Base-by-base conservation (phyloP, 2,329 filamentous ascomycete genomes). In the Diaporthe sp. region DNA sequence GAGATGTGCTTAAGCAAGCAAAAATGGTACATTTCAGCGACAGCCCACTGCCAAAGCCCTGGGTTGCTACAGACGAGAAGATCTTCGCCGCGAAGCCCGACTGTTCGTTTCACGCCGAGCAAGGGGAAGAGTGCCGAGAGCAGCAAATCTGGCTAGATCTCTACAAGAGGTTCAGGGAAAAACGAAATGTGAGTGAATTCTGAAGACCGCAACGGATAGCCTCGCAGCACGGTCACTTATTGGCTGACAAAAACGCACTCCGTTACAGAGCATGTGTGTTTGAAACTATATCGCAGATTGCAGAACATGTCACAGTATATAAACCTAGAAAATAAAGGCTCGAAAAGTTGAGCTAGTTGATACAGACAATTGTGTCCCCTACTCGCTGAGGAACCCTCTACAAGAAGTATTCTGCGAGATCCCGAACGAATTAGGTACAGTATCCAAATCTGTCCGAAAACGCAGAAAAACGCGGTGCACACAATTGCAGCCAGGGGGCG, bases 21-120 rank as follows among this genome's bases (percentile, higher is more conserved):
- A 94, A 93, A 77, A 86, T 93, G 7, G 85, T 94, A 2, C 93
- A 94, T 81, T 94, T 94, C 81, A 92, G 90, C 17, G 93, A 95
- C 80, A 93, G 90, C 90, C 93, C 93, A 1, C 79, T 94, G 8
- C 92, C 92, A 0, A 94, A 94, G 75, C 87, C 87, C 0, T 89
- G 87, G 87, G 76, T 83, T 31, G 19, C 75, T 1, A 79, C 79
- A 8, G 80, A 82, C n/a, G 44, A 73, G 8, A 42, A 79, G 53
- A 80, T 82, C 51, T 25, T 78, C 42, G 76, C 79, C 10, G 77
- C 79, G 46, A 81, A 85, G 76, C 84, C 84, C 5, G 80, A 80
- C 60, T 85, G 84, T 37, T 57, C 49, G 6, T 73, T 65, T 19
- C 13, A 46, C 3, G 58, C 58, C 49, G 58, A 57, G 17, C 17